Base-by-base conservation (phyloP, 371 early-diverging fungal species). In the Mucor piriformis region DNA sequence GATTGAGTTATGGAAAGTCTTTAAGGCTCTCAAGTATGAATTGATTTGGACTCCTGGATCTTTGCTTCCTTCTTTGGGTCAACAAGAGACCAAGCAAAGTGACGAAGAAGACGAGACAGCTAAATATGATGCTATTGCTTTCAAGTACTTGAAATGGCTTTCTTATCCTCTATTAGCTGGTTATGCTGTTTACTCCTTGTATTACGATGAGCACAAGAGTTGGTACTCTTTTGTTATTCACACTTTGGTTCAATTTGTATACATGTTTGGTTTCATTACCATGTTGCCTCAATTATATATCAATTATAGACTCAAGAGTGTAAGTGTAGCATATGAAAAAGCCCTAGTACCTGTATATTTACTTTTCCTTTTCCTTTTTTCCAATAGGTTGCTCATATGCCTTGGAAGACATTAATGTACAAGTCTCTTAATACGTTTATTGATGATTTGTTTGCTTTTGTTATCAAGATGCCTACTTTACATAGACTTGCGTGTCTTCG, bases 261-360 rank as follows among this genome's bases (percentile, higher is more conserved):
- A 88, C 72, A 82, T 88, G 54, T 89, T 92, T 79, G 94, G 95
- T 2, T 97, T 97, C 65, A 91, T 95, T 59, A 89, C 88, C 59
- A 92, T 95, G 94, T 86, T 92, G 0, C 97, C 97, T 6, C 95
- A 95, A 72, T 70, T 97, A 48, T 95, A 92, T 68, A 94, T 97
- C 81, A 97, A 97, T 77, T 89, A 90, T 66, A 91, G 92, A 66
- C 83, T 95, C 56, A 94, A 97, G 83, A 89, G 89, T 54, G 89
- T 82, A 73, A 73, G 80, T 71, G 29, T 4, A 29, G 6, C 0
- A 29, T 29, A 29, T 29, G n/a, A n/a, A n/a, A n/a, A n/a, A n/a
- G n/a, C n/a, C n/a, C n/a, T n/a, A n/a, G n/a, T n/a, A n/a, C n/a
- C n/a, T n/a, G n/a, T n/a, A n/a, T 29, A 29, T 6, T 29, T 29